These are phyloP conservation scores for Sarocladium oryzae DNA, from an alignment of 2,329 filamentous ascomycete species.

Conservation along the genomic window DNA sequence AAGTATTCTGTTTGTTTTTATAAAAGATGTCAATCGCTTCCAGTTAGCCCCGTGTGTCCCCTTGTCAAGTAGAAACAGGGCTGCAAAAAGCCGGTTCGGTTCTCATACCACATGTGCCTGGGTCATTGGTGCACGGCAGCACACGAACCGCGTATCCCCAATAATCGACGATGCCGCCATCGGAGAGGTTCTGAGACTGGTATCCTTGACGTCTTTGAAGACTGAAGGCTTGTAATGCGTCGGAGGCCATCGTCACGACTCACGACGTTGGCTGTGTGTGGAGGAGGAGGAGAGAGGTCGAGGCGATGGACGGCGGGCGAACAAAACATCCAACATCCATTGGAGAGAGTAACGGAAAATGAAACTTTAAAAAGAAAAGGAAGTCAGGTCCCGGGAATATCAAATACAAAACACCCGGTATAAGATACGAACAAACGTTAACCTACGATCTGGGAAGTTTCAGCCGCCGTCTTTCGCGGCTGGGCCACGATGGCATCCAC, in stretches of 20 bases:
- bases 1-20: slow-evolving; percentile 29
- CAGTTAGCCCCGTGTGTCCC: too few relatives aligned
- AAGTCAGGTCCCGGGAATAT: too few relatives aligned
- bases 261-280: too few relatives aligned
- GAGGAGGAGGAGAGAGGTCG: not conserved
- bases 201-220: slow-evolving; percentile 4
- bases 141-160: slow-evolving; percentile 41
- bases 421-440: too few relatives aligned
- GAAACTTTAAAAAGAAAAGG: too few relatives aligned
- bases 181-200: slow-evolving; percentile 1
- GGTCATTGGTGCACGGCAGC: slow-evolving; percentile 38
- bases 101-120: slow-evolving; percentile 30
- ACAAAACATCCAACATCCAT: too few relatives aligned
- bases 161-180: slow-evolving; percentile 23
- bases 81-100: not conserved
- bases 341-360: too few relatives aligned
- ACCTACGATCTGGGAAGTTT: too few relatives aligned
- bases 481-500: not conserved
- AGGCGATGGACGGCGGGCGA: not conserved
- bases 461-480: too few relatives aligned
- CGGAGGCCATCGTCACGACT: not conserved
- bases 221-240: not conserved
- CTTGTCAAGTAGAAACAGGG: not conserved
- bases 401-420: too few relatives aligned
- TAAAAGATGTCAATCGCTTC: not conserved